These are phyloP conservation scores for Xylariomycetidae sp. DNA, from an alignment of 2,329 filamentous ascomycete species.

Conservation along the genomic window DNA sequence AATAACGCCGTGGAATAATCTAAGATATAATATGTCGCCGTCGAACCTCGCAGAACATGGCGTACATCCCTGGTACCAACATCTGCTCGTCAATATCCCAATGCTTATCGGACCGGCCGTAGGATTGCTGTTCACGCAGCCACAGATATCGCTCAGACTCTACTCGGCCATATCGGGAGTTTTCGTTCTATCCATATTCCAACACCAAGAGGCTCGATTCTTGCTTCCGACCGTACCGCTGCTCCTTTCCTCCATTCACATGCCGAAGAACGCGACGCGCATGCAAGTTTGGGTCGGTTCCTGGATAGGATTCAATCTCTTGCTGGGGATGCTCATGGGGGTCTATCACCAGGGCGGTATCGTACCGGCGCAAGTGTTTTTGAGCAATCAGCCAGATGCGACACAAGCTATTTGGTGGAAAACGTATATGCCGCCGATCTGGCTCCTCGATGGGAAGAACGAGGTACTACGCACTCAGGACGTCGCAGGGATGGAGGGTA, in stretches of 20 bases:
- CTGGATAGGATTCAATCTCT: conserved; percentile 66
- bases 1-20: conserved; percentile 72
- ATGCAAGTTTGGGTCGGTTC: conserved; percentile 49
- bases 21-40: conserved; percentile 65
- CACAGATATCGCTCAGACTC: conserved; percentile 55
- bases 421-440: conserved; percentile 75
- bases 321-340: conserved; percentile 69
- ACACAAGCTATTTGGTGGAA: conserved; percentile 78
- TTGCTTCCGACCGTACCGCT: conserved; percentile 69
- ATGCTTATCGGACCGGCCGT: conserved; percentile 66
- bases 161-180: conserved; percentile 71
- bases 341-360: conserved; percentile 76
- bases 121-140: conserved; percentile 51
- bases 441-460: conserved; percentile 73
- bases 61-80: conserved; percentile 73
- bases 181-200: conserved; percentile 64
- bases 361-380: conserved; percentile 67
- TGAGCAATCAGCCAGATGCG: conserved; percentile 63
- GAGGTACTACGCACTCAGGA: conserved; percentile 64
- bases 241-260: conserved; percentile 65
- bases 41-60: conserved; percentile 70
- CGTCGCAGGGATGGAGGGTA: conserved; percentile 65
- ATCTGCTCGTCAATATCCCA: conserved; percentile 64
- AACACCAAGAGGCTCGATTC: conserved; percentile 77
- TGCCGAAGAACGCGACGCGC: conserved; percentile 50